Evolutionary conservation across 2,329 filamentous ascomycete genomes (phyloP), one percentile per base, ranked within the genome.

Genomic region (Ceratocystis destructans): DNA sequence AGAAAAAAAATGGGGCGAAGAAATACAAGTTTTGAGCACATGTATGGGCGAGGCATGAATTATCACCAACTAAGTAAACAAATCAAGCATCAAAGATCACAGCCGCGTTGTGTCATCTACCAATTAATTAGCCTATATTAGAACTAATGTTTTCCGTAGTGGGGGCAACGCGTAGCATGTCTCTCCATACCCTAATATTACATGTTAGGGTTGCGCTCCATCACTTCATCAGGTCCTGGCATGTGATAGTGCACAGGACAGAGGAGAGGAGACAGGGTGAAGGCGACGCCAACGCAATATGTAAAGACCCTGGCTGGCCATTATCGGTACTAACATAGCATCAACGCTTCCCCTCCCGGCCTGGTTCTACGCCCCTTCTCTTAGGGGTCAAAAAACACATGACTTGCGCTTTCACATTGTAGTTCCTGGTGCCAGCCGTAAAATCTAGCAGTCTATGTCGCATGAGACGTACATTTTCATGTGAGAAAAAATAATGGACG

Each of bases 81-180:
- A 59, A 6, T 8, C 25, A 59, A 59, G 0, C 20, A 10, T 28
- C n/a, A 3, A 59, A 59, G 28, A 59, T 59, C 55, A 59, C 22
- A n/a, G 4, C 31, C 55, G 28, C 25, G 28, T 37, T 7, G 2
- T 17, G 10, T 5, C 37, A 1, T n/a, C 28, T 25, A n/a, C 28
- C 55, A 33, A 59, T 59, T 37, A 59, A 59, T 59, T 59, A 59
- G 55, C 55, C 55, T 59, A 6, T 28, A 59, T 59, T 59, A 4
- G 55, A 28, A 59, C n/a, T 53, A 53, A 53, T 28, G 20, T 8
- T 22, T 28, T 25, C 7, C 15, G 55, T 59, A 37, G 55, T 59
- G 28, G 55, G 55, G 55, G 31, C 55, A 59, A 59, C 55, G 55
- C 55, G 55, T n/a, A 8, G 31, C 55, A 25, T 25, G 55, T 20